Percentiles rank a stretch among this genome's conserved stretches.
These are phyloP conservation scores for Tetrahymena malaccensis DNA, from an alignment of 73 alveolate species.

Conservation along the genomic window DNA sequence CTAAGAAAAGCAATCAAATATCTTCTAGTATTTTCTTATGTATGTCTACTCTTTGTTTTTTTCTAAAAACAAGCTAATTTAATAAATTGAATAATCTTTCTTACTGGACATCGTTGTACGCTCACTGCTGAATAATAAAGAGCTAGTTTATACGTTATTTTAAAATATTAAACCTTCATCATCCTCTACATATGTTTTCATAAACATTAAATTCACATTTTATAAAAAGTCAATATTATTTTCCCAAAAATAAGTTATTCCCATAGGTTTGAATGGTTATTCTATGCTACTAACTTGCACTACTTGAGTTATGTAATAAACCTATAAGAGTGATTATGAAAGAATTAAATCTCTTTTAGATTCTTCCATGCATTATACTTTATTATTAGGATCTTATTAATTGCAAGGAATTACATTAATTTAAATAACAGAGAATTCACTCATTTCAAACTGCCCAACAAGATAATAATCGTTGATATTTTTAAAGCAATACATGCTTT, in stretches of 20 bases:
- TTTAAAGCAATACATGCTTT: neutral
- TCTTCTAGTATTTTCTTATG: neutral
- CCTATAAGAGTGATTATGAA: neutral
- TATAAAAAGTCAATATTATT: neutral
- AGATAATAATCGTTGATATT: neutral
- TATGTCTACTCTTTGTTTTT: neutral
- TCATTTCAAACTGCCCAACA: neutral
- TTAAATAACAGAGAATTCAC: neutral
- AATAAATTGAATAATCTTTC: neutral
- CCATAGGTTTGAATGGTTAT: neutral
- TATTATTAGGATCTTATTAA: neutral
- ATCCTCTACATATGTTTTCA: neutral
- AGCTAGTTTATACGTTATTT: neutral
- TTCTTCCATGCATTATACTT: neutral
- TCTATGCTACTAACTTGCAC: neutral
- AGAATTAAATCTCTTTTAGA: neutral
- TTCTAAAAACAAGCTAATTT: neutral
- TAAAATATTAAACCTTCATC: neutral
- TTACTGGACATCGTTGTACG: neutral
- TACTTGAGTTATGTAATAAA: neutral
- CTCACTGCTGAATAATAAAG: neutral
- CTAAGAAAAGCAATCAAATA: neutral
- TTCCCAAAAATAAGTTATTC: neutral
- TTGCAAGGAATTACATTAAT: neutral
- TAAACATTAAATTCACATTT: neutral